Evolutionary conservation across 257 asterid genomes (phyloP).

Genomic region (Datura wrightii): DNA sequence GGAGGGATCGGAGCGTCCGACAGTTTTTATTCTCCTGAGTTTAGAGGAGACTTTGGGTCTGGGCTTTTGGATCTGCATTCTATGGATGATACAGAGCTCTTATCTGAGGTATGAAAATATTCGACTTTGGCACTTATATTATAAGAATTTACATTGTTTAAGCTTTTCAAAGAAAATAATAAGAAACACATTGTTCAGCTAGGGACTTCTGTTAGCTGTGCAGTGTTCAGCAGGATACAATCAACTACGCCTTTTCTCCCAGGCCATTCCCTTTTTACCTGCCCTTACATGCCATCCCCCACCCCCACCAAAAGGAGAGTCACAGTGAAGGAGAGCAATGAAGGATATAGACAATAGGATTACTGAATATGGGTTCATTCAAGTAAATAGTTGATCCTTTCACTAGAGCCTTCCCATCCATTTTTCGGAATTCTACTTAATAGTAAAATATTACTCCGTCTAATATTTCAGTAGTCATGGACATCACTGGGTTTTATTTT

Average conservation of each 20-base stretch:
- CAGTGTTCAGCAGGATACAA: neutral
- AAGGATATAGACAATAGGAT: neutral
- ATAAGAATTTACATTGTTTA: conserved; percentile 13
- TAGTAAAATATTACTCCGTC: neutral
- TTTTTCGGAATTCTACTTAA: neutral
- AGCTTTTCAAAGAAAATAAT: neutral
- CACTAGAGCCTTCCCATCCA: neutral
- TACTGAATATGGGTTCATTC: conserved; percentile 19
- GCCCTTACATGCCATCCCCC: neutral
- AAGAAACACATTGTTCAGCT: conserved; percentile 34
- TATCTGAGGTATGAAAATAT: conserved; percentile 77
- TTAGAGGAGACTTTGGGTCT: conserved; percentile 94
- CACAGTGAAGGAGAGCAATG: neutral
- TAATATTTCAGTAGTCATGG: neutral
- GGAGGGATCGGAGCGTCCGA: conserved; percentile 70
- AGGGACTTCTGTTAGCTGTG: conserved; percentile 24
- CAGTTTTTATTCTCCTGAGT: conserved; percentile 80
- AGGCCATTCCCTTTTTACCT: neutral
- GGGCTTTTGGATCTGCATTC: conserved; percentile 96
- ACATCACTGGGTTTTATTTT: neutral
- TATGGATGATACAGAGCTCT: conserved; percentile 98
- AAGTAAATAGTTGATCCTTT: neutral
- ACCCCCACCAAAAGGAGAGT: neutral
- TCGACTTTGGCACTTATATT: neutral
- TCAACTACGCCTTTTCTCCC: neutral